These are phyloP conservation scores for Brassica rapa DNA, from an alignment of 345 rosid species.

Conservation along the genomic window DNA sequence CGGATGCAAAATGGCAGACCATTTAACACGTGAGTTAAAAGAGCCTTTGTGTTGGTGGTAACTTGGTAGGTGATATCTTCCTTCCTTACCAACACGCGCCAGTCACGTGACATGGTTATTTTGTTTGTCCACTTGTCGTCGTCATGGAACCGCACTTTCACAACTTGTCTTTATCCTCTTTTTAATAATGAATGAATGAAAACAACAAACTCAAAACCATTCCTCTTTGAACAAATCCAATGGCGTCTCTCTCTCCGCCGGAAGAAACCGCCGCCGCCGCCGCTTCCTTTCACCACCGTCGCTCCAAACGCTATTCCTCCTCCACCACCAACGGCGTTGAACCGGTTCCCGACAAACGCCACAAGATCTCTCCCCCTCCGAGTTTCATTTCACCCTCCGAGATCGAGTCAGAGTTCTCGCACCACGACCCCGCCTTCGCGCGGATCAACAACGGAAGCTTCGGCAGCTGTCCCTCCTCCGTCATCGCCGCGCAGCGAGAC, in stretches of 20 bases:
- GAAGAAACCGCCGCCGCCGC: conserved; percentile 22
- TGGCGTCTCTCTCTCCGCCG: conserved; percentile 47
- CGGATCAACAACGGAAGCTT: conserved; percentile 95
- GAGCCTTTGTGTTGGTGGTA: neutral
- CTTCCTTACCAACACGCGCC: conserved; percentile 4
- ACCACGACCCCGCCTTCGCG: conserved; percentile 66
- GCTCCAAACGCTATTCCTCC: conserved; percentile 21
- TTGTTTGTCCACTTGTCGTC: conserved; percentile 21
- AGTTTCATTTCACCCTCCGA: conserved; percentile 46
- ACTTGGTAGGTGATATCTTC: conserved; percentile 14
- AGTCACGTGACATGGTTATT: conserved; percentile 31
- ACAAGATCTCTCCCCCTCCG: conserved; percentile 49
- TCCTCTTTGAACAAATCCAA: conserved; percentile 20
- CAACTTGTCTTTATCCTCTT: conserved; percentile 27
- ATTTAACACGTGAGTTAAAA: conserved; percentile 34
- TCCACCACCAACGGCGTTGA: conserved; percentile 17
- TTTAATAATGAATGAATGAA: neutral
- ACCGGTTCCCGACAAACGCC: conserved; percentile 36
- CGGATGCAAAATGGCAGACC: neutral
- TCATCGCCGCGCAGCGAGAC: conserved; percentile 60
- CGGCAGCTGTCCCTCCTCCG: conserved; percentile 74
- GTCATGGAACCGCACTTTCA: conserved; percentile 38
- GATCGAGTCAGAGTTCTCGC: conserved; percentile 70
- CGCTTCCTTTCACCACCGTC: conserved; percentile 34
- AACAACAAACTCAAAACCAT: neutral